These are phyloP conservation scores for Lumnitzera littorea DNA, from an alignment of 345 rosid genomes.

Conservation along the genomic window DNA sequence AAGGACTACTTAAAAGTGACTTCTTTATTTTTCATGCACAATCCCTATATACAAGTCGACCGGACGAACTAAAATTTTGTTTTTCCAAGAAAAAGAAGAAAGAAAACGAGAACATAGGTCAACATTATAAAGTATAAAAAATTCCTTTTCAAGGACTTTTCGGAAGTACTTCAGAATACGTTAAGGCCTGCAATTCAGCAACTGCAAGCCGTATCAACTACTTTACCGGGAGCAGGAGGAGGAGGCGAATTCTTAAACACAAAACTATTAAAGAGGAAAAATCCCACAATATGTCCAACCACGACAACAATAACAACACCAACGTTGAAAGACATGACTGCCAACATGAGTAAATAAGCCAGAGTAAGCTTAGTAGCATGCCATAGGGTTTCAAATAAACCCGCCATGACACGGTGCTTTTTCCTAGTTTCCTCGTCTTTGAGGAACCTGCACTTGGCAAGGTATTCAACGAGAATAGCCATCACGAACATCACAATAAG, in stretches of 20 bases:
- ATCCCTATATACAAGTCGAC: no score
- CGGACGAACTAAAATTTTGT: no score
- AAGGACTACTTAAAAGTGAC: no score
- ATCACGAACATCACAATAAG: constrained; percentile 24
- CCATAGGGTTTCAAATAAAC: constrained; percentile 12
- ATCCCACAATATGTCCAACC: constrained; percentile 18
- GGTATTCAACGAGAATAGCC: constrained; percentile 23
- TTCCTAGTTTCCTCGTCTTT: background rate
- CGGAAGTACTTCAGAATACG: no score
- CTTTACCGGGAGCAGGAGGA: background rate
- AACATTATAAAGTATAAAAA: no score
- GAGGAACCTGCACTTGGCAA: constrained; percentile 20
- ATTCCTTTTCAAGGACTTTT: no score
- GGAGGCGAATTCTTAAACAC: constrained; percentile 12
- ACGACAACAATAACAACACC: constrained; percentile 20
- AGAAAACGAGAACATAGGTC: no score
- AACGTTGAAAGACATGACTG: constrained; percentile 25
- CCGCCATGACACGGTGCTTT: background rate
- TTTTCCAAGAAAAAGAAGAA: no score
- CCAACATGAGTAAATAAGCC: constrained; percentile 28
- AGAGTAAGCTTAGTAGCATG: constrained; percentile 10
- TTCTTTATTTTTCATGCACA: no score
- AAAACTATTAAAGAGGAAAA: constrained; percentile 19
- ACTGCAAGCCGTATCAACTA: no score
- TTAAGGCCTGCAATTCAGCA: no score